A percentile compares a stretch with the other conserved stretches of the same genome.
phyloP scores from a whole-genome alignment of 805 yeast genomes.

The Yamadazyma endophytica region DNA sequence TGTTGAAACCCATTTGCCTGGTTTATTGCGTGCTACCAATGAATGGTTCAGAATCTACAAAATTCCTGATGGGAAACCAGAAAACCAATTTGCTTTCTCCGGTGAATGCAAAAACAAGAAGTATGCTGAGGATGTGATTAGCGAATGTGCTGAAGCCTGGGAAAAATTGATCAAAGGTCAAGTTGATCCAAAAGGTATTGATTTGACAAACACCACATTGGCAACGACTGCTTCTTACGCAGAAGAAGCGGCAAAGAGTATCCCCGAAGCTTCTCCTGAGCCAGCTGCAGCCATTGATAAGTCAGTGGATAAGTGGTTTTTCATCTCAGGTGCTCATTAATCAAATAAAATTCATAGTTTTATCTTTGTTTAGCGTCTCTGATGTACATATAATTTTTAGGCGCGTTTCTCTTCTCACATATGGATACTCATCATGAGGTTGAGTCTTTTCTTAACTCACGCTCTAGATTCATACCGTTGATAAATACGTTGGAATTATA shows the following conservation, averaged over 20 bases:
- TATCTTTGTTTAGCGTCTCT: too few species aligned
- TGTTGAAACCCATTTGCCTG: constrained; percentile 65
- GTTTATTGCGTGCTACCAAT: constrained; percentile 62
- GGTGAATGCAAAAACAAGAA: constrained; percentile 60
- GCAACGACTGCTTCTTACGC: constrained; percentile 50
- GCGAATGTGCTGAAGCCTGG: constrained; percentile 72
- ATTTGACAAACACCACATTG: constrained; percentile 74
- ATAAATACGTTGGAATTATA: constrained; percentile 13
- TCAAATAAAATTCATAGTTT: neutral
- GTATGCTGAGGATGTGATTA: constrained; percentile 56
- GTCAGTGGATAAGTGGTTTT: constrained; percentile 98
- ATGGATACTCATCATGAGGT: too few species aligned
- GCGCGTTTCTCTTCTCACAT: too few species aligned
- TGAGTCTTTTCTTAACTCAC: too few species aligned
- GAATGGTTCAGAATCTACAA: constrained; percentile 84
- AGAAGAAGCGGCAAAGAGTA: constrained; percentile 36
- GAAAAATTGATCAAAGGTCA: constrained; percentile 46
- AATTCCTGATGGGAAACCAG: constrained; percentile 76
- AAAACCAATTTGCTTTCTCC: constrained; percentile 68
- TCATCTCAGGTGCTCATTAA: constrained; percentile 76
- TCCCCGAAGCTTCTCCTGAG: constrained; percentile 69
- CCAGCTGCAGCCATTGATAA: constrained; percentile 94
- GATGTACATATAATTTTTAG: too few species aligned
- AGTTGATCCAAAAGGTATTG: constrained; percentile 50
- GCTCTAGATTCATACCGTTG: constrained; percentile 16